Conservation (phyloP, 176 grass and related monocot genomes). For the Carex scoparia region DNA sequence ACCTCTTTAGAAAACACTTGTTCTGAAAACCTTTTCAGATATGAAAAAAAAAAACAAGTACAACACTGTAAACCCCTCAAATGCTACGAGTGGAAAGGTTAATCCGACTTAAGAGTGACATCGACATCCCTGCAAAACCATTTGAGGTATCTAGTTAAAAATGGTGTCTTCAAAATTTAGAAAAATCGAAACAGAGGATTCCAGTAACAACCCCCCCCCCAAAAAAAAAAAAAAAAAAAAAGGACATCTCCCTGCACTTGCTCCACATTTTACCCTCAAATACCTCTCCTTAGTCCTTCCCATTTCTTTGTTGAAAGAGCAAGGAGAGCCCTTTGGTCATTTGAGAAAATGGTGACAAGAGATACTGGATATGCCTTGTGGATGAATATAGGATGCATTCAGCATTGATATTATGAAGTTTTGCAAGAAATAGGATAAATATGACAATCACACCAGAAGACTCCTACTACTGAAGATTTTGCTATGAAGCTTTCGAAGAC, state of each 20-base stretch:
- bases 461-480: background rate
- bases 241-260: background rate
- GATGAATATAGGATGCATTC: background rate
- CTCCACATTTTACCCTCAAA: too few relatives aligned
- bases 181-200: background rate
- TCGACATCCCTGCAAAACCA: slow-evolving; percentile 25
- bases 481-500: too few relatives aligned
- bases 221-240: background rate
- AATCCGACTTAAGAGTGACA: slow-evolving; percentile 18
- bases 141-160: slow-evolving; percentile 17
- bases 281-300: too few relatives aligned
- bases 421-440: background rate
- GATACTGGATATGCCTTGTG: background rate
- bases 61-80: slow-evolving; percentile 13
- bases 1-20: background rate
- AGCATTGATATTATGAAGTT: background rate
- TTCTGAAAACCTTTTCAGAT: background rate
- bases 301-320: too few relatives aligned
- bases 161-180: background rate
- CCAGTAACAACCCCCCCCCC: too few relatives aligned
- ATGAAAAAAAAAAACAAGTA: slow-evolving; percentile 11
- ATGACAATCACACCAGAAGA: background rate
- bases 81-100: background rate
- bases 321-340: background rate
- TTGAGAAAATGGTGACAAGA: background rate